phyloP scores from a whole-genome alignment of 371 early-diverging fungal genomes.

The Gilbertella persicaria region DNA sequence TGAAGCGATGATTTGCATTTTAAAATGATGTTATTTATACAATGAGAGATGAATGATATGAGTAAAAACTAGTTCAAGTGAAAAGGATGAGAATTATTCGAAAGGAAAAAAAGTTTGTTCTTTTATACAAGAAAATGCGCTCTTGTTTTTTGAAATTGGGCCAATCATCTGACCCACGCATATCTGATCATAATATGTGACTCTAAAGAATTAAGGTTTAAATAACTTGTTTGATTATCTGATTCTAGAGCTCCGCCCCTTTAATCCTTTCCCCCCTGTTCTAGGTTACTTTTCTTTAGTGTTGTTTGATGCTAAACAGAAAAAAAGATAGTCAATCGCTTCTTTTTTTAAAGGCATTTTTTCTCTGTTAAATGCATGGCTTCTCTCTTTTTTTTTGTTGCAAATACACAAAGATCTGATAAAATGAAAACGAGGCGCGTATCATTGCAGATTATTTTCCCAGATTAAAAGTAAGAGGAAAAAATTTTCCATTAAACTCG shows the following conservation, averaged over 20 bases:
- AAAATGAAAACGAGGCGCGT: too few species aligned
- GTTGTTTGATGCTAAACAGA: background rate
- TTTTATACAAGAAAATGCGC: conserved; percentile 13
- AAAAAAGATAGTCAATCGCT: too few species aligned
- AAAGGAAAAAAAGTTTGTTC: conserved; percentile 3
- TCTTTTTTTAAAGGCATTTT: too few species aligned
- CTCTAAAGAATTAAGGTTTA: conserved; percentile 11
- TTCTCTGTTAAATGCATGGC: too few species aligned
- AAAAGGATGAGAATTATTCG: conserved; percentile 2
- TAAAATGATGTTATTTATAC: conserved; percentile 1
- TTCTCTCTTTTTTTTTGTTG: too few species aligned
- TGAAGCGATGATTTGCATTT: conserved; percentile 23
- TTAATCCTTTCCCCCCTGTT: background rate
- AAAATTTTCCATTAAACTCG: too few species aligned
- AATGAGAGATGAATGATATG: conserved; percentile 4
- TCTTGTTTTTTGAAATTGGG: background rate
- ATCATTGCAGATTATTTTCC: too few species aligned
- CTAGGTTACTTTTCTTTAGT: background rate
- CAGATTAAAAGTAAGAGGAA: too few species aligned
- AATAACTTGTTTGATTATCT: conserved; percentile 24
- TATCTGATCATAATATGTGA: conserved; percentile 32
- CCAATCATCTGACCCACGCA: conserved; percentile 22
- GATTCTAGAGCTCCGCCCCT: conserved; percentile 24
- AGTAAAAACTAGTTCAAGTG: conserved; percentile 2
- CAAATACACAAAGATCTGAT: too few species aligned